These are phyloP conservation scores for Camelina neglecta DNA, from an alignment of 345 rosid genomes.

Conservation along the genomic window DNA sequence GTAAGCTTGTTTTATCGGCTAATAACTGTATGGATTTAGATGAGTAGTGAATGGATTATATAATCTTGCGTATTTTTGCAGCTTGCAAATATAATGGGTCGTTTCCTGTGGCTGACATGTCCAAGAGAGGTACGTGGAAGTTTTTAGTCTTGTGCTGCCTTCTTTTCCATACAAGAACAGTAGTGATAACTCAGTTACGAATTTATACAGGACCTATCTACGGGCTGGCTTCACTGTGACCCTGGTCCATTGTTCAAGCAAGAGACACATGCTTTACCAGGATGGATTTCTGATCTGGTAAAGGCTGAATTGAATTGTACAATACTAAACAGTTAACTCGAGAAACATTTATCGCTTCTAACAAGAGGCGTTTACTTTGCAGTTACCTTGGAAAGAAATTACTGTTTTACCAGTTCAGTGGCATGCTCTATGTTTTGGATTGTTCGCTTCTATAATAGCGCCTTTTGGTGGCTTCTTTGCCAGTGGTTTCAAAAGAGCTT, in stretches of 20 bases:
- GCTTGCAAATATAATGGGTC: conserved; percentile 92
- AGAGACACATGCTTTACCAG: conserved; percentile 60
- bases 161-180: conserved; percentile 7
- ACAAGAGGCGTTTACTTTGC: conserved; percentile 26
- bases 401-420: conserved; percentile 78
- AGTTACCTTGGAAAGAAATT: conserved; percentile 86
- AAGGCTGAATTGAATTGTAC: conserved; percentile 16
- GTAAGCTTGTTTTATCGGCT: conserved; percentile 51
- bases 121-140: conserved; percentile 75
- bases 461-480: conserved; percentile 99
- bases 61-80: conserved; percentile 47
- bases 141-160: conserved; percentile 6
- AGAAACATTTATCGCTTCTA: conserved; percentile 5
- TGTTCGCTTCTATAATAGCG: conserved; percentile 95
- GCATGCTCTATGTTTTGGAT: conserved; percentile 87
- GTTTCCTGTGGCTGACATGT: conserved; percentile 87
- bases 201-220: conserved; percentile 70
- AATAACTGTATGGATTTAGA: background rate
- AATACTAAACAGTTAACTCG: background rate
- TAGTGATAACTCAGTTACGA: background rate
- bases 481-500: conserved; percentile 96
- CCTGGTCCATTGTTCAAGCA: conserved; percentile 89
- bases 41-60: background rate
- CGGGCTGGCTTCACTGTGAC: conserved; percentile 95
- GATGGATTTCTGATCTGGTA: conserved; percentile 73